Base-by-base conservation (phyloP, 2,329 filamentous ascomycete genomes). In the Taxawa tesnikishii region DNA sequence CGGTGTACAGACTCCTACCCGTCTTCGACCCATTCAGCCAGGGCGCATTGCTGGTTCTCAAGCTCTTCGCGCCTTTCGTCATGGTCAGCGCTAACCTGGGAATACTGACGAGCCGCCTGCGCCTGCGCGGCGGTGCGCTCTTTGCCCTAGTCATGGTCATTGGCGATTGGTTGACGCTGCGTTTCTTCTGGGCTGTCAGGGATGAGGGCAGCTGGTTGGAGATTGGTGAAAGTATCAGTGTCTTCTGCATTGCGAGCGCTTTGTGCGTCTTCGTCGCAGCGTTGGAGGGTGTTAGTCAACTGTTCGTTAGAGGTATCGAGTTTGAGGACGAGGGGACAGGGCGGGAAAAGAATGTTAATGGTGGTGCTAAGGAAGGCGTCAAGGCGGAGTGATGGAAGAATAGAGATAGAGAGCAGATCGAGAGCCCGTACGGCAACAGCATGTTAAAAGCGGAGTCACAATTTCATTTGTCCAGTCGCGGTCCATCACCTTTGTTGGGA, bases 141-240 rank as follows among this genome's bases (percentile, higher is more conserved):
- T 94, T 96, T 60, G 94, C 94, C 79, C 63, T 88, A 2, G 85
- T 93, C 31, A 93, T 94, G 74, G 82, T 81, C 1, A 73, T 92
- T 31, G 87, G 81, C 38, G 90, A 98, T 52, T 74, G 94, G 30
- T 68, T 96, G 53, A 96, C 90, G 3, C 67, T 98, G 32, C 83
- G 90, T 48, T 98, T 98, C 64, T 98, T 98, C 60, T 98, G 83
- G 75, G 83, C 94, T 47, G 90, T 98, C 28, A 82, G 81, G 48
- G 90, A 98, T 46, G 90, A 98, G 53, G 90, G 90, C 0, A 90
- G 81, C 14, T 98, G 90, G 90, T 61, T 98, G 38, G 90, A 98
- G 53, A 98, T 98, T 51, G 90, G 90, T 18, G 93, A 84, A 16
- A 94, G 84, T 3, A 98, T 98, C 43, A 93, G 75, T 49, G 87